Percentiles rank a stretch among this genome's conserved stretches.
phyloP scores from a whole-genome alignment of 1,284 basidiomycete genomes.

The Sphaerobolus stellatus region DNA sequence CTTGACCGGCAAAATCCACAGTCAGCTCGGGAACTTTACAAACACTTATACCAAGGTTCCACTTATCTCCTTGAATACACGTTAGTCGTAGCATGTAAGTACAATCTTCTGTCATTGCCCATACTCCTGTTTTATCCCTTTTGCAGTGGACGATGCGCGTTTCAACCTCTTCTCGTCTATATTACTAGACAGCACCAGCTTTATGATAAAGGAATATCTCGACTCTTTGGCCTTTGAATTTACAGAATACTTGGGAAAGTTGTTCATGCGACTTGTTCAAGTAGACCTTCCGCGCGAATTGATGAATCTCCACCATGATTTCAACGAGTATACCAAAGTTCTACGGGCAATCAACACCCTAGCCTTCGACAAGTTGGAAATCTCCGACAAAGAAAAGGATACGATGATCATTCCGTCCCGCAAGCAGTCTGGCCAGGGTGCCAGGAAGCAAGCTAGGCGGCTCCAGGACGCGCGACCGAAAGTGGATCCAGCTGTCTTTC shows the following conservation, averaged over 20 bases:
- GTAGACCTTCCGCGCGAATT: conserved; percentile 1
- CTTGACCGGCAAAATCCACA: no score
- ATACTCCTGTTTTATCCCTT: no score
- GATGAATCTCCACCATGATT: not conserved
- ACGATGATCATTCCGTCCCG: no score
- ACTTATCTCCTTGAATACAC: not conserved
- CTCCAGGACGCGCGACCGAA: no score
- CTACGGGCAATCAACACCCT: not conserved
- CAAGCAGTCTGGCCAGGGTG: no score
- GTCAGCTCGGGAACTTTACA: not conserved
- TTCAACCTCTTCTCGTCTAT: not conserved
- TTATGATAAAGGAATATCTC: no score
- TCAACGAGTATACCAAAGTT: not conserved
- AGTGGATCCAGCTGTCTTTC: no score
- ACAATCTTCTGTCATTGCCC: not conserved
- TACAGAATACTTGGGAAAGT: not conserved
- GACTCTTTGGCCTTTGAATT: not conserved
- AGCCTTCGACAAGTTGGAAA: no score
- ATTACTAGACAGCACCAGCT: no score
- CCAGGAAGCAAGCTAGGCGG: no score
- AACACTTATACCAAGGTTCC: not conserved
- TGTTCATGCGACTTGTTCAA: not conserved
- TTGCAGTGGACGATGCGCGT: not conserved
- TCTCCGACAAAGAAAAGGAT: no score
- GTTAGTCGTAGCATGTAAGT: conserved; percentile 1